Conservation (phyloP, 2,329 filamentous ascomycete species). For the Macrophomina pseudophaseolina region DNA sequence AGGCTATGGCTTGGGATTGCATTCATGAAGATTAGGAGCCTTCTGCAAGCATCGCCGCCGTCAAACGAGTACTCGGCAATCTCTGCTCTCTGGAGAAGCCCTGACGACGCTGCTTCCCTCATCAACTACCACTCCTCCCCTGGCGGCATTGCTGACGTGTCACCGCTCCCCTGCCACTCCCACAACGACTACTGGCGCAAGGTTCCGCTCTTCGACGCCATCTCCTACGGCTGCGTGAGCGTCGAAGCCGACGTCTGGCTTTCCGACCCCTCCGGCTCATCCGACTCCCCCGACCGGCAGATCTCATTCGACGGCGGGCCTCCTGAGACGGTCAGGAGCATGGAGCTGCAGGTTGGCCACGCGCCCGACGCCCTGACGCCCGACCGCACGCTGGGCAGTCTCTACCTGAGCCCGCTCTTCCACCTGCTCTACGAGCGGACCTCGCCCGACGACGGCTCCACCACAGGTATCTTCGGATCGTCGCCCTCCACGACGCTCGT, state of each 20-base stretch:
- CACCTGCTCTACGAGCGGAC: slow-evolving; percentile 3
- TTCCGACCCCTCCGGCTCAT: background rate
- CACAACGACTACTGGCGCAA: slow-evolving; percentile 23
- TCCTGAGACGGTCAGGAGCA: slow-evolving; percentile 26
- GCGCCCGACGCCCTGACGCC: slow-evolving; percentile 31
- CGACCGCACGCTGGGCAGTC: slow-evolving; percentile 34
- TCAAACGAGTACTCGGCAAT: background rate
- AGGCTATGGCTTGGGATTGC: background rate
- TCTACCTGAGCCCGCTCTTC: slow-evolving; percentile 35
- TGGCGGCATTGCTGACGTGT: slow-evolving; percentile 45
- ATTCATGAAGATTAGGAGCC: background rate
- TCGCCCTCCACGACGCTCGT: slow-evolving; percentile 23
- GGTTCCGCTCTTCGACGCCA: slow-evolving; percentile 47
- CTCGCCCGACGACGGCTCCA: background rate
- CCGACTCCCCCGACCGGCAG: background rate
- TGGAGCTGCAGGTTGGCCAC: slow-evolving; percentile 39
- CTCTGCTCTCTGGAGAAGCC: background rate
- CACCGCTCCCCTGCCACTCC: slow-evolving; percentile 40
- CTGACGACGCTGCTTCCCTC: background rate
- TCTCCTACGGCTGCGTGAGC: slow-evolving; percentile 45
- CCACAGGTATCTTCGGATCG: slow-evolving; percentile 24
- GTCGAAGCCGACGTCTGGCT: slow-evolving; percentile 42
- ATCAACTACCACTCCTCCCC: background rate
- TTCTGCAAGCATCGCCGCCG: background rate
- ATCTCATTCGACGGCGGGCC: background rate